Conservation (phyloP, 148 eudicot species). For the Arbutus unedo region DNA sequence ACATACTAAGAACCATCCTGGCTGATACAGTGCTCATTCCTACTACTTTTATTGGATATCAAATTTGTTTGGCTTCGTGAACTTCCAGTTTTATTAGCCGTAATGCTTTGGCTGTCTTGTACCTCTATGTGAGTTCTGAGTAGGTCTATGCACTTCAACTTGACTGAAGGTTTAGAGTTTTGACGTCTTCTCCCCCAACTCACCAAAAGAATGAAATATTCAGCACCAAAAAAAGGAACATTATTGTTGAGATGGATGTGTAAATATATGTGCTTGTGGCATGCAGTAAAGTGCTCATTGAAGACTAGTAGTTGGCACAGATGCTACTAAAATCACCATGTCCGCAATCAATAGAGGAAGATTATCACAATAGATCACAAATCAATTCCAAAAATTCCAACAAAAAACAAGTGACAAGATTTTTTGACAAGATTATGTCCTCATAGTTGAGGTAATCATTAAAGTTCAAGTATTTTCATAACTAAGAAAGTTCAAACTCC, state of each 20-base stretch:
- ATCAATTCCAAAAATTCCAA: not conserved
- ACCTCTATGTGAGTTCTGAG: not conserved
- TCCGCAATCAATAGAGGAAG: not conserved
- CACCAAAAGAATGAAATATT: not conserved
- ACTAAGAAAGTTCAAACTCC: not conserved
- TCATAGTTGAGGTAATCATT: not conserved
- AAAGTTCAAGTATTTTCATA: not conserved
- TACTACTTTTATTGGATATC: not conserved
- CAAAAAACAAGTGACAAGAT: not conserved
- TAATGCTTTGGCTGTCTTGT: not conserved
- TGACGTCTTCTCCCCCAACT: not conserved
- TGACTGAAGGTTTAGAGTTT: not conserved
- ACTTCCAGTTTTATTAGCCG: not conserved
- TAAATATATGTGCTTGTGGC: not conserved
- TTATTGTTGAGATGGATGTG: not conserved
- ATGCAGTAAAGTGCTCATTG: not conserved
- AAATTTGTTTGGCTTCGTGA: not conserved
- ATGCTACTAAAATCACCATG: not conserved
- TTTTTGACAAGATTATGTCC: not conserved
- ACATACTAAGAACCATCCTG: not conserved
- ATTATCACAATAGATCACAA: not conserved
- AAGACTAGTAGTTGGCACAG: not conserved
- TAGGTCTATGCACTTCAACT: slow-evolving; percentile 2
- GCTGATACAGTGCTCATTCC: not conserved
- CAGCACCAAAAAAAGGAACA: not conserved